Conservation (phyloP, 1,284 basidiomycete species). For the Exsudoporus floridanus region DNA sequence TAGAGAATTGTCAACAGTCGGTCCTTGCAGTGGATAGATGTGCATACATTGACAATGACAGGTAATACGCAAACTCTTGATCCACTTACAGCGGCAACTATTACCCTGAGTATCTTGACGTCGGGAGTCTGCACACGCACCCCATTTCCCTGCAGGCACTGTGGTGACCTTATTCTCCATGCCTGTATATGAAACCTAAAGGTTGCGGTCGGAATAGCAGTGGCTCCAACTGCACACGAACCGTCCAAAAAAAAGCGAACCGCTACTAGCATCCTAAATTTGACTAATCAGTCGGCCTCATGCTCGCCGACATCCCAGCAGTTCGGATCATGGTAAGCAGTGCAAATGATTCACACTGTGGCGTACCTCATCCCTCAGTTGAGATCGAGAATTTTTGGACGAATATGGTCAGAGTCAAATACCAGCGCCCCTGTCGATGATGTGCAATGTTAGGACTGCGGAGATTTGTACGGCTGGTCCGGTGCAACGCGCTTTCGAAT, state of each 20-base stretch:
- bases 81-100: neutral
- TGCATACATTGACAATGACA: too few species aligned
- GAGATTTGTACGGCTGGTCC: neutral
- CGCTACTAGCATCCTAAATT: neutral
- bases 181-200: neutral
- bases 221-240: neutral
- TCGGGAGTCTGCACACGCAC: neutral
- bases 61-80: neutral
- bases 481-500: conserved; percentile 5
- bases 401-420: conserved; percentile 12
- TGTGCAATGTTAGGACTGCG: conserved; percentile 2
- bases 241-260: conserved; percentile 3
- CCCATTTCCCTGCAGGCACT: conserved; percentile 2
- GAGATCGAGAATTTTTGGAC: conserved; percentile 10
- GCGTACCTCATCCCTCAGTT: conserved; percentile 5
- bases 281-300: neutral
- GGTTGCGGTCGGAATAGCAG: neutral
- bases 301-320: neutral
- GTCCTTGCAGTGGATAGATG: too few species aligned
- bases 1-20: too few species aligned
- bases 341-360: conserved; percentile 8
- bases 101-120: neutral
- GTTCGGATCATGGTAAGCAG: conserved; percentile 17
- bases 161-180: neutral
- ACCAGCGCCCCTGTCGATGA: conserved; percentile 19